These are phyloP conservation scores for Kwoniella heveanensis DNA, from an alignment of 768 basidiomycete species.

Conservation along the genomic window DNA sequence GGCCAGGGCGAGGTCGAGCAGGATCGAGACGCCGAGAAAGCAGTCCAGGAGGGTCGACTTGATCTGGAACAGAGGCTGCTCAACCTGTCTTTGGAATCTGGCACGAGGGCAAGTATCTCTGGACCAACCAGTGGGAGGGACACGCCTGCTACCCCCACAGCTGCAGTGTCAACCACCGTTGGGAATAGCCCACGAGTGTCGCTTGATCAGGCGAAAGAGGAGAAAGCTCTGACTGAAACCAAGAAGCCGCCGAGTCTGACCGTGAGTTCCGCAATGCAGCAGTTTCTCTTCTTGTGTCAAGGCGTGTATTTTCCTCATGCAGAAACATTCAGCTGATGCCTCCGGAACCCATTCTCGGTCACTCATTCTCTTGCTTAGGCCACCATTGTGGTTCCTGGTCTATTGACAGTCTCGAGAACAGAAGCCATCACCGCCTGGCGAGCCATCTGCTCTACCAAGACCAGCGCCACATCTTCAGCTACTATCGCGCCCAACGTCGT, in stretches of 20 bases:
- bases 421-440: slow-evolving; percentile 57
- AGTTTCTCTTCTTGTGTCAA: too few relatives aligned
- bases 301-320: too few relatives aligned
- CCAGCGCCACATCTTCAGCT: slow-evolving; percentile 7
- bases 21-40: slow-evolving; percentile 17
- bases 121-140: neutral
- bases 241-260: slow-evolving; percentile 50
- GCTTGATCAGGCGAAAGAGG: slow-evolving; percentile 34
- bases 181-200: slow-evolving; percentile 25
- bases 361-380: too few relatives aligned
- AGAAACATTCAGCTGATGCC: too few relatives aligned
- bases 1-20: slow-evolving; percentile 13
- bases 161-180: neutral
- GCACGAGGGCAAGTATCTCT: slow-evolving; percentile 13
- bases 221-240: slow-evolving; percentile 29
- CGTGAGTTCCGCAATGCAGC: too few relatives aligned
- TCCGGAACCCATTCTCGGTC: too few relatives aligned
- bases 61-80: slow-evolving; percentile 40
- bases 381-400: slow-evolving; percentile 59
- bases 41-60: slow-evolving; percentile 31
- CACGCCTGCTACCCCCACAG: neutral
- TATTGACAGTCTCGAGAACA: slow-evolving; percentile 55
- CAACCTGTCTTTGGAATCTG: slow-evolving; percentile 32
- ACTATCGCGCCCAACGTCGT: slow-evolving; percentile 7
- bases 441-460: slow-evolving; percentile 35